Evolutionary conservation across 805 yeast species (phyloP), one percentile per base, ranked within the genome.

Genomic region (Spencermartinsiella europaea): DNA sequence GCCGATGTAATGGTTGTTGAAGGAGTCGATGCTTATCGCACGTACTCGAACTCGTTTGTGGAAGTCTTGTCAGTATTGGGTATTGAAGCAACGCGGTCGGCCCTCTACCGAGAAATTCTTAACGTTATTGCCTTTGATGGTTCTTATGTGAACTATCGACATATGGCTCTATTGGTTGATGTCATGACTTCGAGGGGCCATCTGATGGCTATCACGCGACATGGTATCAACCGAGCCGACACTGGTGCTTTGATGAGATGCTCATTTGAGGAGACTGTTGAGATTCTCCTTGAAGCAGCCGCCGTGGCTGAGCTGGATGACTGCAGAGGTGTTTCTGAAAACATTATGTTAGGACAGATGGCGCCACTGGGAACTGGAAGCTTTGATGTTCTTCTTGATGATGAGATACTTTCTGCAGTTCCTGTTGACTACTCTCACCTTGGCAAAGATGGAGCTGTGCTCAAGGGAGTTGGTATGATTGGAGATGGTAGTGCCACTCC

Each of bases 231-330:
- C 70, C 83, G 99, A 71, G 85, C 95, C 34, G 96, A 93, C 56
- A 93, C 99, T 25, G 99, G 99, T 70, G 99, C 99, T 1, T 76
- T 93, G 63, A 93, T 93, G 99, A 81, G 99, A 70, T 93, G 97
- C 74, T 91, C 99, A 37, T 93, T 93, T 73, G 99, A 93, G 71
- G 99, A 93, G 69, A 93, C 99, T 5, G 99, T 93, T 36, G 99
- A 93, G 71, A 93, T 93, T 61, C 72, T 93, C 65, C 79, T 93
- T 59, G 99, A 93, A 63, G 99, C 99, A 16, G 99, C 96, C 66
- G 95, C 98, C 3, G 80, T 95, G 37, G 99, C 98, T 16, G 99
- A 93, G 64, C 73, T 93, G 47, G 99, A 93, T 70, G 97, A 93
- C 57, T 93, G 99, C 70, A 86, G 89, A 56, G 99, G 99, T 75